Evolutionary conservation across 306 rosid species (phyloP).

Genomic region (Begonia loranthoides): DNA sequence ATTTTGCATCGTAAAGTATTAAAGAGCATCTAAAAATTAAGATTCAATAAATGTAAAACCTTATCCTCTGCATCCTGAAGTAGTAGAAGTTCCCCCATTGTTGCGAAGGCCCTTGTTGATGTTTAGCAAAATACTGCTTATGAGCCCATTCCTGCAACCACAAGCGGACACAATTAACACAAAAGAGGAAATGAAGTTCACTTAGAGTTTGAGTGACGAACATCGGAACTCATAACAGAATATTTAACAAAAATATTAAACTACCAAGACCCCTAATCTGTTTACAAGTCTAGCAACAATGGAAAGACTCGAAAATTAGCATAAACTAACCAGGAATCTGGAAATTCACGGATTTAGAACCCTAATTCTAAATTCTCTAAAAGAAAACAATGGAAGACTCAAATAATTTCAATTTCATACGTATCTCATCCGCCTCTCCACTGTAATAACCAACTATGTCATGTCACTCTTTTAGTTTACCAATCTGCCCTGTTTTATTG

Average conservation of each 20-base stretch:
- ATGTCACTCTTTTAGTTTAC: too few relatives aligned
- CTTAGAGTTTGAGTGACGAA: too few relatives aligned
- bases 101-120: constrained; percentile 98
- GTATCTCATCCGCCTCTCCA: too few relatives aligned
- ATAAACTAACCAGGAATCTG: neutral
- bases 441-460: too few relatives aligned
- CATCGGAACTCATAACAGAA: too few relatives aligned
- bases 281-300: too few relatives aligned
- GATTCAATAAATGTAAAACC: constrained; percentile 23
- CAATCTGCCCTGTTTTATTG: too few relatives aligned
- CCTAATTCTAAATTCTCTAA: neutral
- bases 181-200: constrained; percentile 3
- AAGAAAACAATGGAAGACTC: too few relatives aligned
- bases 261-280: too few relatives aligned
- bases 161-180: neutral
- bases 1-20: neutral
- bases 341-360: neutral
- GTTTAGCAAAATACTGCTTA: constrained; percentile 92
- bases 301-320: too few relatives aligned
- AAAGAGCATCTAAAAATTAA: neutral
- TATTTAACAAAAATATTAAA: too few relatives aligned
- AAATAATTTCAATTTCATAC: too few relatives aligned
- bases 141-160: constrained; percentile 91
- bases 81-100: constrained; percentile 99
- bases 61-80: constrained; percentile 89